These are phyloP conservation scores for Akanthomyces uredinophilus DNA, from an alignment of 2,329 filamentous ascomycete genomes.

Conservation along the genomic window DNA sequence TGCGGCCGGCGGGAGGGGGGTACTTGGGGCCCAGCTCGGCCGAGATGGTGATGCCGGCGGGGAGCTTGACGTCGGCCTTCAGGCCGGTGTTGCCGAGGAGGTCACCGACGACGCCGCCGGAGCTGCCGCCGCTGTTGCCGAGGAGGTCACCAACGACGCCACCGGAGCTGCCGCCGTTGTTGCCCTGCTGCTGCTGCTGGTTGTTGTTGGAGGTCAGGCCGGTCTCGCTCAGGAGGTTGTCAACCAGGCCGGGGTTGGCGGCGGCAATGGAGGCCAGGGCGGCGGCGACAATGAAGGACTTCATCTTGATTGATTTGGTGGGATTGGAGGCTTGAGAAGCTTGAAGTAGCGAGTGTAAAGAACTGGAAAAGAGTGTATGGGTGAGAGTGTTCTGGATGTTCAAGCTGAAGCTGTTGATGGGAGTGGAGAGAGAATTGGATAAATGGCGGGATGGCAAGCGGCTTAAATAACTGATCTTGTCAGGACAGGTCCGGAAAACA, in stretches of 20 bases:
- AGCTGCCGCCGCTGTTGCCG: neutral
- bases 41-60: conserved; percentile 12
- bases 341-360: conserved; percentile 6
- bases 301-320: conserved; percentile 22
- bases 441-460: neutral
- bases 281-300: conserved; percentile 21
- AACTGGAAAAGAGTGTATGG: conserved; percentile 16
- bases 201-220: conserved; percentile 11
- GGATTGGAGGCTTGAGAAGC: conserved; percentile 12
- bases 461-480: conserved; percentile 13
- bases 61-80: conserved; percentile 6
- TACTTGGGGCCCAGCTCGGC: conserved; percentile 17
- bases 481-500: neutral
- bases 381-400: conserved; percentile 15
- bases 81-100: conserved; percentile 1
- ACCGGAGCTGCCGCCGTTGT: neutral
- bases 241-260: neutral
- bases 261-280: conserved; percentile 16
- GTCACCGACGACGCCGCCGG: neutral
- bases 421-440: neutral
- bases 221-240: neutral
- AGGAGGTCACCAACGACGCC: neutral
- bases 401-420: conserved; percentile 11
- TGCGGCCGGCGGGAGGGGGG: conserved; percentile 24
- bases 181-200: no score